These are phyloP conservation scores for Carex pumila DNA, from an alignment of 176 grass and related monocot genomes.

Conservation along the genomic window DNA sequence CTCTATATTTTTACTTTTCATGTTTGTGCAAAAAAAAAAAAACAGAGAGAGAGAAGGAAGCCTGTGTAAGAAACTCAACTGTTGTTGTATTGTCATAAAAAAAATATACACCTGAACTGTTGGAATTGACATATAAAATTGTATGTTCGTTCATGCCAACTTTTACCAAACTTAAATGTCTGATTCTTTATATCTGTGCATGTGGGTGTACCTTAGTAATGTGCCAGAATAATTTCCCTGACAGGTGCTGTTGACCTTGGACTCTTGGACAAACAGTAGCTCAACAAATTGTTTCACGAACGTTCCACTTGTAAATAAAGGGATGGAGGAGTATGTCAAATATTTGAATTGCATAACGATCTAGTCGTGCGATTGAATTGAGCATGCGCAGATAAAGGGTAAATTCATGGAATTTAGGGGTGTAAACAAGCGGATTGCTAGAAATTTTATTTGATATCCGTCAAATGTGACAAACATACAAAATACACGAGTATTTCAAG, in stretches of 20 bases:
- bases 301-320: background rate
- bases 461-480: background rate
- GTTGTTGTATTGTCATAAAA: constrained; percentile 1
- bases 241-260: background rate
- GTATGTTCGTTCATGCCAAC: background rate
- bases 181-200: background rate
- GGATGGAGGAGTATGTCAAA: no score
- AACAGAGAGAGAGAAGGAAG: background rate
- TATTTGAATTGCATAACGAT: background rate
- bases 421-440: background rate
- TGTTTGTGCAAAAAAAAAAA: constrained; percentile 12
- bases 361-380: background rate
- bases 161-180: background rate
- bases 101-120: constrained; percentile 16
- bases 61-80: constrained; percentile 15
- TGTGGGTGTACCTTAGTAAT: background rate
- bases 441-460: background rate
- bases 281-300: background rate
- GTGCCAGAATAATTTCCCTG: background rate
- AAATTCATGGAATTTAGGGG: background rate
- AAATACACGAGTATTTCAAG: background rate
- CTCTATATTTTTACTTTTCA: background rate
- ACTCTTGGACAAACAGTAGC: background rate
- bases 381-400: background rate
- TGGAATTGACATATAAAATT: constrained; percentile 16